phyloP scores from a whole-genome alignment of 441 rosid genomes.

The Gossypium schwendimanii region DNA sequence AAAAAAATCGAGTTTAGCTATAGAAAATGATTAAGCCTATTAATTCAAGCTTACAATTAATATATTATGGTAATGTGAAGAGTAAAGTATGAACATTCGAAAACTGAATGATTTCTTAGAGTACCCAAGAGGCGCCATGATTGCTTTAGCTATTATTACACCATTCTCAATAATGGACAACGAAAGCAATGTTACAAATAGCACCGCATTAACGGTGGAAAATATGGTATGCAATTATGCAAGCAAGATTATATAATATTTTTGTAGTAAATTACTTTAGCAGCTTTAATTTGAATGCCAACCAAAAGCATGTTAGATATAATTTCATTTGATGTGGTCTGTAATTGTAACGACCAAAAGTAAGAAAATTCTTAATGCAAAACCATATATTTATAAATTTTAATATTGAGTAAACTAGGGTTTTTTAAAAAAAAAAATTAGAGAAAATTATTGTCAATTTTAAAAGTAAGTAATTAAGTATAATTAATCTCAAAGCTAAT shows the following conservation, averaged over 20 bases:
- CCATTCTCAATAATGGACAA: neutral
- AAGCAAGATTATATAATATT: neutral
- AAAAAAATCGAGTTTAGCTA: neutral
- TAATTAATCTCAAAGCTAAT: too few species aligned
- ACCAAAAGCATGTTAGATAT: neutral
- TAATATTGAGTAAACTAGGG: too few species aligned
- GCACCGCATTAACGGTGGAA: neutral
- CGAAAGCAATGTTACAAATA: neutral
- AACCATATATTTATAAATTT: too few species aligned
- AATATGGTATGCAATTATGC: neutral
- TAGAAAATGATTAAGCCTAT: neutral
- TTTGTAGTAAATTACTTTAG: too few species aligned
- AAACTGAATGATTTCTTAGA: neutral
- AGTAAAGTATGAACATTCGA: neutral
- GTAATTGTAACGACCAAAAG: too few species aligned
- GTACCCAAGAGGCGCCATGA: neutral
- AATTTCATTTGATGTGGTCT: too few species aligned
- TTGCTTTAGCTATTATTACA: neutral
- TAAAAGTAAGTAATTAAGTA: too few species aligned
- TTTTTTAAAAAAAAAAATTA: too few species aligned
- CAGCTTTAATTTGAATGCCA: neutral
- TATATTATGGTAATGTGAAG: neutral
- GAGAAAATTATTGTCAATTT: too few species aligned
- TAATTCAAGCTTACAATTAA: neutral
- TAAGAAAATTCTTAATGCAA: too few species aligned